Evolutionary conservation across 2,329 filamentous ascomycete genomes (phyloP).

Genomic region (Aspergillus caelatus): DNA sequence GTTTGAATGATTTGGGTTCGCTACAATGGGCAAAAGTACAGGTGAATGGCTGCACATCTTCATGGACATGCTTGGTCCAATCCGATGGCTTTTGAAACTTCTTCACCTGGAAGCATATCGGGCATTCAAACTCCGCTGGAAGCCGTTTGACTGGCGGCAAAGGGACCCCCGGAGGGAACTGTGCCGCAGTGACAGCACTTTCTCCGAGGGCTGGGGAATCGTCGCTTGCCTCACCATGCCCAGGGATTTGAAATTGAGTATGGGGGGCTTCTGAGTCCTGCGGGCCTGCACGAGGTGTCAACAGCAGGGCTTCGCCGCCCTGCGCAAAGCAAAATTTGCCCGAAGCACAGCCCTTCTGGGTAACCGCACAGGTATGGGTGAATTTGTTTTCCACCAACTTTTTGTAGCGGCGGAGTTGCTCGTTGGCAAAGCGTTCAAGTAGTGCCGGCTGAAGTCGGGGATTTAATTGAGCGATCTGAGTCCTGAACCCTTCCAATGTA

Average conservation of each 20-base stretch:
- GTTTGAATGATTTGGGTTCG: constrained; percentile 89
- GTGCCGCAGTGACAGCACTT: constrained; percentile 68
- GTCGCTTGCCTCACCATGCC: constrained; percentile 62
- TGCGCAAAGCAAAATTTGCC: constrained; percentile 65
- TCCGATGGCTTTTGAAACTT: constrained; percentile 89
- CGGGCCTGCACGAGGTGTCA: constrained; percentile 57
- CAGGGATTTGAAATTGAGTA: constrained; percentile 58
- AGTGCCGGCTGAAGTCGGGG: constrained; percentile 70
- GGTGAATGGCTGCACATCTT: constrained; percentile 90
- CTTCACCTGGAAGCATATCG: constrained; percentile 81
- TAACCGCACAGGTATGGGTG: constrained; percentile 67
- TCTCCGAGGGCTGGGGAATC: constrained; percentile 70
- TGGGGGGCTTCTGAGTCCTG: constrained; percentile 62
- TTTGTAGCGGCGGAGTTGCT: constrained; percentile 80
- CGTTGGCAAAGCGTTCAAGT: constrained; percentile 78
- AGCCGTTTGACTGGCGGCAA: constrained; percentile 75
- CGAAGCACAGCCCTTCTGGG: constrained; percentile 61
- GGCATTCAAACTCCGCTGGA: constrained; percentile 87
- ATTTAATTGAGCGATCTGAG: constrained; percentile 73
- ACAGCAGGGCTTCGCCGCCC: constrained; percentile 66
- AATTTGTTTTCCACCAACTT: constrained; percentile 70
- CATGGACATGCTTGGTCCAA: constrained; percentile 95
- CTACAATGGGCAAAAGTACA: constrained; percentile 84
- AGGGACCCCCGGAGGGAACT: constrained; percentile 79
- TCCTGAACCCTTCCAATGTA: constrained; percentile 73